Evolutionary conservation across 345 rosid species (phyloP), one percentile per base, ranked within the genome.

Genomic region (Citrus inodora): DNA sequence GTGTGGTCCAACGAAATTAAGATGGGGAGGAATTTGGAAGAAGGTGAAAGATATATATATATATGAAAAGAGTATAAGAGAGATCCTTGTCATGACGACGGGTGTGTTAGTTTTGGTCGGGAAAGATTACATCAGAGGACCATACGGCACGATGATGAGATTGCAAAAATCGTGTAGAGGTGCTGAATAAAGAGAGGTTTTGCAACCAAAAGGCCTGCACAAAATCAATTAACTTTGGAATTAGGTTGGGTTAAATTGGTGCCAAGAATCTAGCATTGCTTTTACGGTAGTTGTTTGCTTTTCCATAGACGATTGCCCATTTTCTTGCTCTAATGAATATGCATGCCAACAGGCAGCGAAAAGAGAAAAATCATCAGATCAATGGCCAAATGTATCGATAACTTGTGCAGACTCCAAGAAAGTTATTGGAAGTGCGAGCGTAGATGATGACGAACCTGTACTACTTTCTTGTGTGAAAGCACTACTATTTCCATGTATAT

Each of bases 171-270:
- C 46, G 6, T 56, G 46, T 24, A 25, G 10, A 51, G 40, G 33
- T 67, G 73, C 74, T 74, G 53, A 75, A 60, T 61, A 79, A 76
- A 74, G 67, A 60, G 55, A 63, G 67, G 33, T 75, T 56, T 71
- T 75, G 73, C 73, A 61, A 21, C 83, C 74, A 67, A 77, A 83
- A 81, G 85, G 8, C 80, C 17, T 59, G 69, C 84, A 83, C 17
- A 35, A 16, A 14, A 51, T 71, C 17, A 17, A 53, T 37, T 59
- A 59, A 14, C 75, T 79, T 76, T 76, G 55, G 59, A 7, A 38
- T 79, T 56, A 16, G 80, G 51, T 67, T 76, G 78, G 61, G 53
- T 70, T 53, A 24, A 81, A 27, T 78, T 78, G 79, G 59, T 58
- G 75, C 75, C 66, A 76, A 46, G 75, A 79, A 76, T 72, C 80